Evolutionary conservation across 148 eudicot genomes (phyloP), one percentile per base, ranked within the genome.

Genomic region (Limonium bicolor): DNA sequence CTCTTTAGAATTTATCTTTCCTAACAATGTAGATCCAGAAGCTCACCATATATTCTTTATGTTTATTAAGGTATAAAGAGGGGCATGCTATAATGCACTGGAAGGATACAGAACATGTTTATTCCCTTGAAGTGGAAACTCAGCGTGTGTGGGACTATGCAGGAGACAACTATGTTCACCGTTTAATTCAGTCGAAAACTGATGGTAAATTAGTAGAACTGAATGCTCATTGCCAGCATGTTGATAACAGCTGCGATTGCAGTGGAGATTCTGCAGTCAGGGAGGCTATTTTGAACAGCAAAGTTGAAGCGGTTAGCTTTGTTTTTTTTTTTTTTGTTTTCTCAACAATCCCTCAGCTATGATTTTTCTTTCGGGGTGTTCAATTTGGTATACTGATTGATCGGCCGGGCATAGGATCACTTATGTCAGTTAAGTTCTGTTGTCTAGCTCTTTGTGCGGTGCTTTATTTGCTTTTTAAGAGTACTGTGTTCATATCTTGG

Each of bases 61-160:
- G 49, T 66, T 56, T 52, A n/a, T 65, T 36, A 62, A 88, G 97
- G 64, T 90, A 84, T 48, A 78, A 73, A 56, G 95, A 78, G 59
- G 95, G 87, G 25, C 95, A 90, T 69, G 82, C 95, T 24, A 67
- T 73, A 39, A 61, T 43, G 59, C 95, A 90, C 47, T 90, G 97
- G 97, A 80, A 84, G 65, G 97, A 90, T 55, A 90, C 97, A 40
- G 72, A 90, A 21, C 97, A 90, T 47, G 84, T 93, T 64, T 90
- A 90, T 64, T 84, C 97, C 26, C 66, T 84, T 45, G 97, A 84
- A 53, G 60, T 90, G 65, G 97, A 90, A 67, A 80, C 97, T 40
- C 84, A 65, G 25, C 83, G 95, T 21, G 97, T 84, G 16, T 90
- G 97, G 97, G 97, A 90, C 56, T 84, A 84, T 65, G 85, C 46